Conservation (phyloP, 495 filamentous ascomycete species). For the Hypoxylon crocopeplum region DNA sequence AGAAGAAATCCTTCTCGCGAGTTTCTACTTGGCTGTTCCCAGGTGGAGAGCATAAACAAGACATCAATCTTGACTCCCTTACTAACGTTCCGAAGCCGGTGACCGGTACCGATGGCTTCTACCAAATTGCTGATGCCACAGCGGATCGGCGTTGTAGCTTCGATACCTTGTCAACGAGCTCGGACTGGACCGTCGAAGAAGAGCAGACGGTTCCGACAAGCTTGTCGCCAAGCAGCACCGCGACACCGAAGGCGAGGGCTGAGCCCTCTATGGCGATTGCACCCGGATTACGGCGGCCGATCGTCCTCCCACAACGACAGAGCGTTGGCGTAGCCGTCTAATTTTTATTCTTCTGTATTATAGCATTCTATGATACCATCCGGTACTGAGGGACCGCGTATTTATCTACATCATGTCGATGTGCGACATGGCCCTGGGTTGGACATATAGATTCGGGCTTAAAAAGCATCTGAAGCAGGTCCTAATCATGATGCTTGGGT, state of each 20-base stretch:
- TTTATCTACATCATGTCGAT: constrained; percentile 19
- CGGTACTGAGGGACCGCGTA: constrained; percentile 33
- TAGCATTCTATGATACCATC: constrained; percentile 37
- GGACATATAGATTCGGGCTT: constrained; percentile 28
- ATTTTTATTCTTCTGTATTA: constrained; percentile 34
- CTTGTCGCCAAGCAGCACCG: constrained; percentile 51
- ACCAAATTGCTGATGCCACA: constrained; percentile 53
- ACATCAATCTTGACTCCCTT: constrained; percentile 49
- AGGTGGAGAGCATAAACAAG: constrained; percentile 40
- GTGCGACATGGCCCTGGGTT: constrained; percentile 17
- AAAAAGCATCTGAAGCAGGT: constrained; percentile 36
- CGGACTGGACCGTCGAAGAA: constrained; percentile 51
- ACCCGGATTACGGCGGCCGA: constrained; percentile 36
- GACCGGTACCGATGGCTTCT: constrained; percentile 57
- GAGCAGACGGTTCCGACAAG: constrained; percentile 50
- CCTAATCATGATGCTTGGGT: constrained; percentile 32
- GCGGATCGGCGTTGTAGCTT: constrained; percentile 41
- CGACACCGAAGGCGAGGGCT: constrained; percentile 42
- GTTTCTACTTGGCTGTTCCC: constrained; percentile 64
- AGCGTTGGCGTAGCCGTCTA: constrained; percentile 56
- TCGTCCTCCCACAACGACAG: constrained; percentile 41
- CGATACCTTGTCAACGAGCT: constrained; percentile 48
- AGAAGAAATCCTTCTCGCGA: constrained; percentile 64
- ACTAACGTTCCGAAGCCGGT: constrained; percentile 58
- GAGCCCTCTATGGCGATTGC: constrained; percentile 32